Conservation (phyloP, 2,329 filamentous ascomycete genomes). For the Aspergillus pseudoglaucus region DNA sequence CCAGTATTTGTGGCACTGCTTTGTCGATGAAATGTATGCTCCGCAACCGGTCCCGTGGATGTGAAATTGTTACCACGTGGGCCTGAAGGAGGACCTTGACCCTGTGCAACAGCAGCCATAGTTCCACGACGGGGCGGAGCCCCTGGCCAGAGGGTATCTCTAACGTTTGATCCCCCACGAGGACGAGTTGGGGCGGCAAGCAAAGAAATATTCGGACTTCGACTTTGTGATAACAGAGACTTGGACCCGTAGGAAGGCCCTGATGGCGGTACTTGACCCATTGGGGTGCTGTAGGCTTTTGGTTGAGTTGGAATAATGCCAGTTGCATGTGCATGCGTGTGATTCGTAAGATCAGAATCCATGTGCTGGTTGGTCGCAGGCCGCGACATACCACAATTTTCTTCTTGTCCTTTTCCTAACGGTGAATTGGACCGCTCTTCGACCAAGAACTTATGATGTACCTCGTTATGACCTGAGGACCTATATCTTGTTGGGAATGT, state of each 20-base stretch:
- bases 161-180: conserved; percentile 32
- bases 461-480: conserved; percentile 10
- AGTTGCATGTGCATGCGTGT: conserved; percentile 9
- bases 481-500: conserved; percentile 1
- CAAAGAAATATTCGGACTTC: conserved; percentile 34
- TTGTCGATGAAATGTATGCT: conserved; percentile 30
- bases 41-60: conserved; percentile 20
- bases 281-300: conserved; percentile 18
- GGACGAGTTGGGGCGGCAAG: conserved; percentile 44
- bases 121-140: conserved; percentile 30
- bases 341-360: conserved; percentile 11
- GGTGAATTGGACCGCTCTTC: conserved; percentile 10
- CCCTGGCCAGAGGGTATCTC: conserved; percentile 28
- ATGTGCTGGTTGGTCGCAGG: conserved; percentile 4
- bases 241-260: conserved; percentile 34
- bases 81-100: conserved; percentile 30
- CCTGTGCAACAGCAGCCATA: conserved; percentile 20
- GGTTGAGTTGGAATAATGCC: conserved; percentile 26
- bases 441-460: conserved; percentile 8
- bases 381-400: conserved; percentile 4
- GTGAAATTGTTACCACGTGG: conserved; percentile 27
- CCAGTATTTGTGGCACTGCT: conserved; percentile 29
- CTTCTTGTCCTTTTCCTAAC: conserved; percentile 5
- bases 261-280: conserved; percentile 26
- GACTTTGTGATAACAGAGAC: conserved; percentile 29